phyloP scores from a whole-genome alignment of 345 rosid species.

The Firmiana major region DNA sequence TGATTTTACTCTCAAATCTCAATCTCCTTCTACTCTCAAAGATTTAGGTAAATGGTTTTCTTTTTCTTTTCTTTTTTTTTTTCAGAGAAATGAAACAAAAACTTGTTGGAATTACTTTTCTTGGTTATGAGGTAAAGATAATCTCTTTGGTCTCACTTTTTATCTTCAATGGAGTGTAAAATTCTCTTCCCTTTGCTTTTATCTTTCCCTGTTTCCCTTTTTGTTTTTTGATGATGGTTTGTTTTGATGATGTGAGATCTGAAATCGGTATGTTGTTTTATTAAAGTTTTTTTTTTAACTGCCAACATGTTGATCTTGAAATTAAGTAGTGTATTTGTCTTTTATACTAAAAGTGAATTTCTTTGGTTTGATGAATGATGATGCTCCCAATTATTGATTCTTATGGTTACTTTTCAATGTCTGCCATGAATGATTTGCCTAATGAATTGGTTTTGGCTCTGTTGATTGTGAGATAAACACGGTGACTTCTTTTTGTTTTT shows the following conservation, averaged over 20 bases:
- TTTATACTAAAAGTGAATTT: not conserved
- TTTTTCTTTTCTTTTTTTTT: not conserved
- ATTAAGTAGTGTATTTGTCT: not conserved
- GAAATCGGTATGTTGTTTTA: slow-evolving; percentile 23
- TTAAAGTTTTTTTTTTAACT: slow-evolving; percentile 1
- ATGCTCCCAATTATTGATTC: not conserved
- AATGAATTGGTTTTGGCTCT: not conserved
- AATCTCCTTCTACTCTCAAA: slow-evolving; percentile 17
- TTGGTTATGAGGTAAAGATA: not conserved
- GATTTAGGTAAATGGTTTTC: slow-evolving; percentile 27
- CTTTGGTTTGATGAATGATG: not conserved
- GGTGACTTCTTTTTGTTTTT: not conserved
- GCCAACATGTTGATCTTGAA: not conserved
- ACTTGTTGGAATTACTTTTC: not conserved
- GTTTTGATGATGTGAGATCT: slow-evolving; percentile 14
- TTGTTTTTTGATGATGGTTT: not conserved
- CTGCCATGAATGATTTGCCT: not conserved
- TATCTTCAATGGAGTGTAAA: not conserved
- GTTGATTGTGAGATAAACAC: slow-evolving; percentile 4
- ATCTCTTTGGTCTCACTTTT: not conserved
- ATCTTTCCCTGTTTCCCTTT: not conserved
- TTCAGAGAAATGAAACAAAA: not conserved
- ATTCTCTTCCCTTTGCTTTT: not conserved
- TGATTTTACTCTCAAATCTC: slow-evolving; percentile 14
- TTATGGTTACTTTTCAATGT: not conserved